phyloP scores from a whole-genome alignment of 75 land plant genomes.

The Pinus taeda region DNA sequence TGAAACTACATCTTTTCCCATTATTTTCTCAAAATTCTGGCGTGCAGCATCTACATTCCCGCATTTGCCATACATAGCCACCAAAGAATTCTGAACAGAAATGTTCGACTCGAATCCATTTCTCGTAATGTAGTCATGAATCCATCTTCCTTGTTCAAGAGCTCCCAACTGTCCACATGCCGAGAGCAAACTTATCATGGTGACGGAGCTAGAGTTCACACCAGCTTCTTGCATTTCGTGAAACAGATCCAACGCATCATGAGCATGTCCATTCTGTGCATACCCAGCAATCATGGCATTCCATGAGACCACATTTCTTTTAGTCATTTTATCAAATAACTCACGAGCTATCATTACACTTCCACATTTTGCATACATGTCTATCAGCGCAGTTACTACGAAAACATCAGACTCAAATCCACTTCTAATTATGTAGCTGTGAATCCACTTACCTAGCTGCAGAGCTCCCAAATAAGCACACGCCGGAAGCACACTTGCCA shows the following conservation, averaged over 20 bases:
- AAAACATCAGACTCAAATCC: slow-evolving; percentile 14
- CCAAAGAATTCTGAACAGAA: background rate
- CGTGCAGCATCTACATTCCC: slow-evolving; percentile 16
- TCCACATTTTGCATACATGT: slow-evolving; percentile 44
- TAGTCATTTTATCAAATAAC: slow-evolving; percentile 16
- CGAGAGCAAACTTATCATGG: slow-evolving; percentile 21
- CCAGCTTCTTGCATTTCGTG: slow-evolving; percentile 29
- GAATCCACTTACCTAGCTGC: slow-evolving; percentile 45
- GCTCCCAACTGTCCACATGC: slow-evolving; percentile 6
- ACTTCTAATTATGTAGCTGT: slow-evolving; percentile 39
- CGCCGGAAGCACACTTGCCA: slow-evolving; percentile 46
- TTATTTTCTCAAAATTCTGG: slow-evolving; percentile 10
- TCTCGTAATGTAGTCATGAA: background rate
- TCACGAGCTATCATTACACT: slow-evolving; percentile 11
- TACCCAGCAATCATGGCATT: slow-evolving; percentile 33
- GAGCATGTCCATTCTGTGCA: slow-evolving; percentile 13
- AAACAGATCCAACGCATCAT: slow-evolving; percentile 25
- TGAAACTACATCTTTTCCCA: slow-evolving; percentile 9
- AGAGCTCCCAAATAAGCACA: slow-evolving; percentile 44
- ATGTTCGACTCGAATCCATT: slow-evolving; percentile 1
- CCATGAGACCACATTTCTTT: slow-evolving; percentile 39
- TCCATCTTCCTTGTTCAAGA: background rate
- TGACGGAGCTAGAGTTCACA: slow-evolving; percentile 17
- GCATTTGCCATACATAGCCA: slow-evolving; percentile 19
- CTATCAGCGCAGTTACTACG: slow-evolving; percentile 23